These are phyloP conservation scores for Fusarium sterilihyphosum DNA, from an alignment of 2,329 filamentous ascomycete species.

Conservation along the genomic window DNA sequence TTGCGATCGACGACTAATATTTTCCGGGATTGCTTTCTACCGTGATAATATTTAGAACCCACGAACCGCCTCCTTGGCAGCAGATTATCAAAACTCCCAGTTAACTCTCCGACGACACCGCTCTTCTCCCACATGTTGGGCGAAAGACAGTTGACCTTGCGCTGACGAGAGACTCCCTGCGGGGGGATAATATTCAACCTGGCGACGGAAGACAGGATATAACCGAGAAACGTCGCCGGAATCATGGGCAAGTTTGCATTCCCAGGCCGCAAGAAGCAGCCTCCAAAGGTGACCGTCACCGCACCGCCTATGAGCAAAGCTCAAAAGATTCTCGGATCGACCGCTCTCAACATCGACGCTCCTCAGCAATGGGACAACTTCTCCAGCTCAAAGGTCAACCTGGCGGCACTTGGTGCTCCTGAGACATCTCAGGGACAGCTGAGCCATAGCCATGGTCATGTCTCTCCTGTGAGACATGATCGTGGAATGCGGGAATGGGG, in stretches of 20 bases:
- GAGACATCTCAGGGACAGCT: conserved; percentile 16
- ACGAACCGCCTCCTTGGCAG: not conserved
- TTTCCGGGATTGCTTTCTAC: not conserved
- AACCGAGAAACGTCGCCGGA: conserved; percentile 2
- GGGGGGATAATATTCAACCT: conserved; percentile 24
- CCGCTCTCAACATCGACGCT: conserved; percentile 40
- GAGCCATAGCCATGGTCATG: conserved; percentile 9
- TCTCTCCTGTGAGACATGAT: conserved; percentile 18
- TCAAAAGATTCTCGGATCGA: conserved; percentile 42
- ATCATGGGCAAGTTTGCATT: conserved; percentile 46
- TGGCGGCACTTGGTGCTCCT: conserved; percentile 17
- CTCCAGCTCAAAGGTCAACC: conserved; percentile 37
- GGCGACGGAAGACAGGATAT: conserved; percentile 17
- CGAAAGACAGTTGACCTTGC: conserved; percentile 26
- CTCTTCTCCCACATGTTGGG: conserved; percentile 37
- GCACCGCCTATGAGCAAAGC: conserved; percentile 42
- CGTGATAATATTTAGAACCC: not conserved
- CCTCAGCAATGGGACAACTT: conserved; percentile 33
- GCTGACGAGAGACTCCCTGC: conserved; percentile 36
- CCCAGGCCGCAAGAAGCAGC: conserved; percentile 43
- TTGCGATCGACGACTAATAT: conserved; percentile 1
- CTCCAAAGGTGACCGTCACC: conserved; percentile 42
- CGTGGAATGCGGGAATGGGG: conserved; percentile 38
- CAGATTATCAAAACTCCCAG: not conserved
- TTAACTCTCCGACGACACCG: conserved; percentile 10